Conservation (phyloP, 2,329 filamentous ascomycete genomes). For the Fusarium nisikadoi region DNA sequence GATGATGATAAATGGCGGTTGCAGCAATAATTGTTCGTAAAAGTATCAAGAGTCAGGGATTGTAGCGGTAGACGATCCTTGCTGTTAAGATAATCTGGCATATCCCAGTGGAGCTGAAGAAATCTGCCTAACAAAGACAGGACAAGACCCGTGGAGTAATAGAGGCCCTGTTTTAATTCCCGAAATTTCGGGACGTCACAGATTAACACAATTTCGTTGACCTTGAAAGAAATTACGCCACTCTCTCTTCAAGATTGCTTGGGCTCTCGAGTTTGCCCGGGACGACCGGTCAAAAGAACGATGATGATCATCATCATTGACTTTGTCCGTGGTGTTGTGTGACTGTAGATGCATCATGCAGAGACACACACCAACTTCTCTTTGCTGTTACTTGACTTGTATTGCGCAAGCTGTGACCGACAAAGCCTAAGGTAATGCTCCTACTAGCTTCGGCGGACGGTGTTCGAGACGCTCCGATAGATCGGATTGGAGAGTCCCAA, state of each 20-base stretch:
- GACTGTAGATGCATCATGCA: constrained; percentile 14
- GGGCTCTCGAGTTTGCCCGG: constrained; percentile 2
- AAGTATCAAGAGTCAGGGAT: background rate
- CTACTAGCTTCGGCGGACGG: background rate
- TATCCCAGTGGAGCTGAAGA: constrained; percentile 13
- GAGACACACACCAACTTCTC: constrained; percentile 16
- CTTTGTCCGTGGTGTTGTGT: background rate
- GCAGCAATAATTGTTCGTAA: background rate
- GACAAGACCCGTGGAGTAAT: constrained; percentile 34
- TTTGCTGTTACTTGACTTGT: background rate
- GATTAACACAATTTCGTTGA: constrained; percentile 20
- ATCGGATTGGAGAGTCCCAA: constrained; percentile 28
- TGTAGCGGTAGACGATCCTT: constrained; percentile 9
- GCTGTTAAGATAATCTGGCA: constrained; percentile 17
- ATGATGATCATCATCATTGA: constrained; percentile 7
- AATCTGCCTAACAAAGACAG: constrained; percentile 2
- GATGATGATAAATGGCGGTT: background rate
- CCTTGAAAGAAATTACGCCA: constrained; percentile 31
- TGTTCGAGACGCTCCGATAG: constrained; percentile 29
- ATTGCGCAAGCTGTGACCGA: constrained; percentile 10
- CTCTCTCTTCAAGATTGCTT: constrained; percentile 15
- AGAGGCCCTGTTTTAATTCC: constrained; percentile 23
- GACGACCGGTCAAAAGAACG: constrained; percentile 13
- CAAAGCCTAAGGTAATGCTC: background rate
- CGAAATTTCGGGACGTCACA: constrained; percentile 37